Evolutionary conservation across 108 stramenopile species (phyloP).

Genomic region (Skeletonema menzelii): DNA sequence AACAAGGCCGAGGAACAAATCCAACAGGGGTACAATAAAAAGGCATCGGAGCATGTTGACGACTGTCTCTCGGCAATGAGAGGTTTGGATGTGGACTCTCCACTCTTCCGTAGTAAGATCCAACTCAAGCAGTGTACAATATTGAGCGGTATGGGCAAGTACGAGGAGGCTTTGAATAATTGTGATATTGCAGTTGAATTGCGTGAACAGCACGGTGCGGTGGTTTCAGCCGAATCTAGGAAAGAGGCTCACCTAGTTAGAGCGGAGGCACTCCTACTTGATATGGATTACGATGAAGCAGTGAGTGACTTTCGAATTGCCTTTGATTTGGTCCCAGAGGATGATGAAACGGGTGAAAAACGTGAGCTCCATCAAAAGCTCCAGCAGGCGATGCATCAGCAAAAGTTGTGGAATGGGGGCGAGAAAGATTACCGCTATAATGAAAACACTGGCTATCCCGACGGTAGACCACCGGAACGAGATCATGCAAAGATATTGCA

Average conservation of each 20-base stretch:
- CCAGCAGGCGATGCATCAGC: conserved; percentile 47
- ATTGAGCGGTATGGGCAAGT: conserved; percentile 52
- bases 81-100: conserved; percentile 60
- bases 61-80: conserved; percentile 59
- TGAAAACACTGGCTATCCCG: conserved; percentile 57
- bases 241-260: conserved; percentile 56
- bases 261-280: conserved; percentile 53
- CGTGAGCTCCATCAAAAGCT: conserved; percentile 46
- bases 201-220: conserved; percentile 20
- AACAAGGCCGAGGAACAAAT: conserved; percentile 59
- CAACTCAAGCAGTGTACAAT: conserved; percentile 61
- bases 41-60: conserved; percentile 46
- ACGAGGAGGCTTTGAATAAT: conserved; percentile 52
- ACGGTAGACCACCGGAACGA: conserved; percentile 57
- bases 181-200: conserved; percentile 57
- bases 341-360: conserved; percentile 38
- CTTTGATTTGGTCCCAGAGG: conserved; percentile 54
- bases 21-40: conserved; percentile 63
- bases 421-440: conserved; percentile 51
- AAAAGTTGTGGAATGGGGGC: conserved; percentile 58
- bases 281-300: conserved; percentile 65
- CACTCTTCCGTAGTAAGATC: conserved; percentile 55
- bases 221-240: conserved; percentile 27
- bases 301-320: conserved; percentile 56
- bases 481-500: conserved; percentile 64